phyloP scores from a whole-genome alignment of 257 asterid genomes.

The Solanum ossicruentum region DNA sequence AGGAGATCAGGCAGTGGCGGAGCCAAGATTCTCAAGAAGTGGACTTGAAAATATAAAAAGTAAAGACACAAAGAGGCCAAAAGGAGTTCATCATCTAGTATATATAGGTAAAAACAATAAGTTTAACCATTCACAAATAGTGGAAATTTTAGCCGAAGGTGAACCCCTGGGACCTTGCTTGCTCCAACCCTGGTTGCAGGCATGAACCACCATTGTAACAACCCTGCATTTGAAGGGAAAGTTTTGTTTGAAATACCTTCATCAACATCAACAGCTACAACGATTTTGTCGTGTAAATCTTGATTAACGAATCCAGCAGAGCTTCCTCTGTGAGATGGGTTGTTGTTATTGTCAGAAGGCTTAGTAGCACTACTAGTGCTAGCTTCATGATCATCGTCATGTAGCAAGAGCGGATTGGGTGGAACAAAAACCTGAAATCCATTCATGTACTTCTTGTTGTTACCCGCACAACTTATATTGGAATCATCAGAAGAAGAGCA shows the following conservation, averaged over 20 bases:
- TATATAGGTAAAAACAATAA: too few species aligned
- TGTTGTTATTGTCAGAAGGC: not conserved
- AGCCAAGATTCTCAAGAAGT: too few species aligned
- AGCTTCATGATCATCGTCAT: conserved; percentile 27
- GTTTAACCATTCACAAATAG: too few species aligned
- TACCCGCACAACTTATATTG: conserved; percentile 1
- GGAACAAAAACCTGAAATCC: conserved; percentile 28
- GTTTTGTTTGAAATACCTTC: conserved; percentile 36
- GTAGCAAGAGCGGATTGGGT: conserved; percentile 17
- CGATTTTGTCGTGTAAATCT: not conserved
- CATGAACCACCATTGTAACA: not conserved
- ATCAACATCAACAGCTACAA: conserved; percentile 28
- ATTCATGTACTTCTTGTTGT: conserved; percentile 2
- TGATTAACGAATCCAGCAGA: not conserved
- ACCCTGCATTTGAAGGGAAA: not conserved
- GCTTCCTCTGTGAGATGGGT: not conserved
- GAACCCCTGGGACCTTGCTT: not conserved
- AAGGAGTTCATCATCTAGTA: too few species aligned
- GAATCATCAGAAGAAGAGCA: conserved; percentile 1
- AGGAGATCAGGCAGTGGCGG: not conserved
- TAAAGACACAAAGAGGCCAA: too few species aligned
- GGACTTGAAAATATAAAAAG: too few species aligned
- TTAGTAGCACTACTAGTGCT: not conserved
- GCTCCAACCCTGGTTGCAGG: not conserved
- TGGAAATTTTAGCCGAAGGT: too few species aligned